Evolutionary conservation across 768 basidiomycete genomes (phyloP), one percentile per base, ranked within the genome.

Genomic region (Amanita muscaria): DNA sequence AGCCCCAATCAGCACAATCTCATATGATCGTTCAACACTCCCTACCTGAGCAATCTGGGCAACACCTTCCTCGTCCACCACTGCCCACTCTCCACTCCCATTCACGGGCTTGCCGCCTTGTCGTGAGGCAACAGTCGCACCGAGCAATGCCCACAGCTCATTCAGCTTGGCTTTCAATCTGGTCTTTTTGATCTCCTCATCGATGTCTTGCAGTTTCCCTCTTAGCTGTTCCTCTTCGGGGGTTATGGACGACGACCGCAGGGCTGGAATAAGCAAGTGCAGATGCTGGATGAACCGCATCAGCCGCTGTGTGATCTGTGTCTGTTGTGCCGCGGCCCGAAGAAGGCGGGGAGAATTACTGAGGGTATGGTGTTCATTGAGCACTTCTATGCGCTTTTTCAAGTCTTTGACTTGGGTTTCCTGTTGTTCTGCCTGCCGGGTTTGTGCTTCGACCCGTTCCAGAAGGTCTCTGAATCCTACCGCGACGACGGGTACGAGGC

Each of bases 51-150:
- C 68, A 44, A 92, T 79, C 59, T 86, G 79, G 37, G 76, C 68
- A 44, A 92, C 63, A 1, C 88, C 88, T 1, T 88, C 86, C 55
- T 88, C 85, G 57, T 92, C 89, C 2, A 86, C 83, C n/a, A 90
- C 85, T 0, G 79, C 74, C 87, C 87, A 89, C 53, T 80, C 83
- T 6, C 72, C 69, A 31, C 23, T 46, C 19, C 54, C 60, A 1
- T 68, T 70, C 12, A 69, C 71, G 10, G 56, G 53, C 23, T 60
- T 63, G 16, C 56, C 61, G 49, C 72, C 69, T 54, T 82, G 79
- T 52, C 72, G 64, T 21, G 76, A 71, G 6, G 83, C 79, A 34
- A 74, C 74, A 14, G 90, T 66, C 35, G 83, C 79, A 3, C 87
- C 87, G 7, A 91, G 73, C 11, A 87, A 65, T 12, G 86, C 87